Evolutionary conservation across 2,329 filamentous ascomycete genomes (phyloP), one percentile per base, ranked within the genome.

Genomic region (Alternaria longipes): DNA sequence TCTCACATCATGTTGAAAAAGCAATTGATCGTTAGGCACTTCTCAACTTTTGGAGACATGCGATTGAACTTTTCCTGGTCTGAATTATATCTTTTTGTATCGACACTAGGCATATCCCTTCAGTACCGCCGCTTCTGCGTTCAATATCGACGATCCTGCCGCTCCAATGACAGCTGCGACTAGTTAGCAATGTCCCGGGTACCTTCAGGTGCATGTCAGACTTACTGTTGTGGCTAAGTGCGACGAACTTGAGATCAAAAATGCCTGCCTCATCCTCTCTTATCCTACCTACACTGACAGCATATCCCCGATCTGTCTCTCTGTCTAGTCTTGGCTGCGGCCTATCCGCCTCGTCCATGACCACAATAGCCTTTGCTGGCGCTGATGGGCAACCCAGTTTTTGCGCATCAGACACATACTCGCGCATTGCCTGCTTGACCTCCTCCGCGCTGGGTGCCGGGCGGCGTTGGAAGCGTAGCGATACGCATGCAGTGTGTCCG

Each of bases 161-260:
- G 95, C 95, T 67, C 94, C 94, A 77, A 99, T 94, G 57, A 99
- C 91, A 63, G 94, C 89, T 78, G 52, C 14, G 34, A 56, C 16
- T 22, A 16, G 45, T 78, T 68, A 77, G 72, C 58, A 61, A 34
- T 9, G 4, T 30, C 40, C 26, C 24, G 5, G 2, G 1, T n/a
- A 14, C 28, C 36, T 24, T 30, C 18, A 8, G 88, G 60, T 14
- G 28, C 44, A n/a, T 26, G 42, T 42, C 22, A 18, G 40, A 79
- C 81, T 79, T 75, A 83, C 81, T 91, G 75, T 92, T 92, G 75
- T 98, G 95, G 76, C 92, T 97, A 70, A 98, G 83, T 24, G 93
- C 93, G 64, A 95, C 94, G 80, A 98, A 98, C 79, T 96, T 94
- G 77, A 98, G 87, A 76, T 98, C 95, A 74, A 97, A 97, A 67